Percentiles rank a stretch among this genome's conserved stretches.
phyloP scores from a whole-genome alignment of 2,329 filamentous ascomycete genomes.

The Thelonectria olida region DNA sequence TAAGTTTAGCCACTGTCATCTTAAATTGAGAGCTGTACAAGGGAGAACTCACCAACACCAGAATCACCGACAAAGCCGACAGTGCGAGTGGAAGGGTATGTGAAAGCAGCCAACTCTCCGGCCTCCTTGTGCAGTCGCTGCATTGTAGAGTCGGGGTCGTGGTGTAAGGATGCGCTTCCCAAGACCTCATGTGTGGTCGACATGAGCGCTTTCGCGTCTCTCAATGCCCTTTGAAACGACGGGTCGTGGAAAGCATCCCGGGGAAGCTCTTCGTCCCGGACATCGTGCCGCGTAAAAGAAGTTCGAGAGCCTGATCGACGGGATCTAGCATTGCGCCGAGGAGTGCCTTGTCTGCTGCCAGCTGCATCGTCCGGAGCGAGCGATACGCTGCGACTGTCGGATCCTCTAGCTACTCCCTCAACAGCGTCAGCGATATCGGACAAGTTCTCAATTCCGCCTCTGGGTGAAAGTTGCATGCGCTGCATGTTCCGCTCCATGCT shows the following conservation, averaged over 20 bases:
- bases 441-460: constrained; percentile 3
- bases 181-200: constrained; percentile 44
- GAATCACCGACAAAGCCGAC: constrained; percentile 60
- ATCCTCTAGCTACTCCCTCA: constrained; percentile 14
- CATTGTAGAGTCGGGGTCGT: constrained; percentile 51
- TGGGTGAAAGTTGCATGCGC: constrained; percentile 19
- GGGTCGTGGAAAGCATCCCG: constrained; percentile 48
- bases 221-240: constrained; percentile 46
- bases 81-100: constrained; percentile 49
- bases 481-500: constrained; percentile 4
- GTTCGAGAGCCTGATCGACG: constrained; percentile 23
- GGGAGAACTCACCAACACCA: constrained; percentile 49
- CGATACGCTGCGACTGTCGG: constrained; percentile 14
- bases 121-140: constrained; percentile 45
- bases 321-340: constrained; percentile 7
- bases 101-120: constrained; percentile 45
- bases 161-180: constrained; percentile 45
- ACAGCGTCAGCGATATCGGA: constrained; percentile 12
- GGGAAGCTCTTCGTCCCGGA: constrained; percentile 45
- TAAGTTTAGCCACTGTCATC: not conserved
- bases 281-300: constrained; percentile 27
- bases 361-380: constrained; percentile 20
- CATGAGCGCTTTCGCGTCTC: constrained; percentile 46
- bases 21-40: too few species aligned
- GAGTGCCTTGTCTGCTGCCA: not conserved